Evolutionary conservation across 306 rosid genomes (phyloP).

Genomic region (Trifolium fragiferum): DNA sequence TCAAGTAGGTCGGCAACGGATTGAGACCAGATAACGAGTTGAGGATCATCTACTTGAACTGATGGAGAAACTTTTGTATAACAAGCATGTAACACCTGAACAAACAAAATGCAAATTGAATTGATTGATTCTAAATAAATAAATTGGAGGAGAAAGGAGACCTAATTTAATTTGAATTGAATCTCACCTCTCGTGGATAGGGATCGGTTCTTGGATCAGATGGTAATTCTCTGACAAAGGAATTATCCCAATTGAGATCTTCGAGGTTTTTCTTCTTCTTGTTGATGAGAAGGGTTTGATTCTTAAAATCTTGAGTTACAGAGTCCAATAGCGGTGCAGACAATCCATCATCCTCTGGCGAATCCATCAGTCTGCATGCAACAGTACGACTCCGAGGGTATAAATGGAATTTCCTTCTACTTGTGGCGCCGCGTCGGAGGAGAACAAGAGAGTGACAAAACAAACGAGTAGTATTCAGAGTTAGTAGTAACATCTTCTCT

Average conservation of each 20-base stretch:
- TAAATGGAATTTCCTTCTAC: constrained; percentile 42
- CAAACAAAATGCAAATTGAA: too few relatives aligned
- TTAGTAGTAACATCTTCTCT: too few relatives aligned
- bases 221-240: constrained; percentile 74
- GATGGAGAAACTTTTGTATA: constrained; percentile 80
- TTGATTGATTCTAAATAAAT: too few relatives aligned
- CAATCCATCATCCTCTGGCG: constrained; percentile 41
- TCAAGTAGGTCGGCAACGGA: constrained; percentile 78
- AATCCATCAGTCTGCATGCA: constrained; percentile 65
- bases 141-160: too few relatives aligned
- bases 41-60: constrained; percentile 76
- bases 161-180: background rate
- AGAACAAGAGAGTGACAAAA: constrained; percentile 44
- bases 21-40: constrained; percentile 84
- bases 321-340: constrained; percentile 70
- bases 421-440: constrained; percentile 33
- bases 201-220: constrained; percentile 77
- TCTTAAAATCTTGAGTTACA: constrained; percentile 63
- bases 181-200: constrained; percentile 76
- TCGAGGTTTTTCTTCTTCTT: constrained; percentile 50
- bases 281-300: constrained; percentile 36
- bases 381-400: constrained; percentile 27
- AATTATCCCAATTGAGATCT: constrained; percentile 92
- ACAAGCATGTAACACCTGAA: constrained; percentile 94
- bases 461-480: background rate